Evolutionary conservation across 371 early-diverging fungal species (phyloP).

Genomic region (Circinella umbellata): DNA sequence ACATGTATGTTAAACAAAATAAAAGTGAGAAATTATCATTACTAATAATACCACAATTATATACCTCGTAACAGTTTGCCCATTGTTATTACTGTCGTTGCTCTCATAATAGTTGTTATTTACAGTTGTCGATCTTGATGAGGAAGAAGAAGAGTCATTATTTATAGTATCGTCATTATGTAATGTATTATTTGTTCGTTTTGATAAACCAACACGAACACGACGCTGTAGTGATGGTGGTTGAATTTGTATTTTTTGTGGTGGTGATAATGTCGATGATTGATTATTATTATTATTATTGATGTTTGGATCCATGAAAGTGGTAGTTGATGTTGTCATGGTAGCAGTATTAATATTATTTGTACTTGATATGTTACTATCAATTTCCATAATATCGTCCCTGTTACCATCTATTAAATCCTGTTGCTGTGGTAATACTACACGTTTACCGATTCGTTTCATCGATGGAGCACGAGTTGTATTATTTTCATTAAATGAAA

Average conservation of each 20-base stretch:
- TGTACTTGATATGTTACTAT: neutral
- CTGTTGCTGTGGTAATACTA: too few relatives aligned
- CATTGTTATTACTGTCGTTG: too few relatives aligned
- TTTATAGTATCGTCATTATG: neutral
- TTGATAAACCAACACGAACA: constrained; percentile 38
- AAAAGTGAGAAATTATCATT: too few relatives aligned
- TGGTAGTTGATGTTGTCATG: neutral
- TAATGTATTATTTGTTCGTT: constrained; percentile 17
- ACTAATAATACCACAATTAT: too few relatives aligned
- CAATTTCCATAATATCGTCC: neutral
- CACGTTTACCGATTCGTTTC: neutral
- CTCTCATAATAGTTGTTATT: neutral
- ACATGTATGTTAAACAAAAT: too few relatives aligned
- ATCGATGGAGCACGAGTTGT: neutral
- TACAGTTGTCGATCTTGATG: neutral
- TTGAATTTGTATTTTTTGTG: neutral
- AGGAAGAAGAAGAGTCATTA: neutral
- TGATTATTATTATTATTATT: neutral
- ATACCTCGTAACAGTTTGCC: neutral
- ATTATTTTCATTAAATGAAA: neutral
- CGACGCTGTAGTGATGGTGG: constrained; percentile 18
- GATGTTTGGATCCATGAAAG: too few relatives aligned
- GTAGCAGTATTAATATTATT: too few relatives aligned
- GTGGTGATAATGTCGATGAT: neutral
- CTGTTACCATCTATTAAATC: too few relatives aligned